Evolutionary conservation across 2,329 filamentous ascomycete genomes (phyloP).

Genomic region (Erysiphe pulchra): DNA sequence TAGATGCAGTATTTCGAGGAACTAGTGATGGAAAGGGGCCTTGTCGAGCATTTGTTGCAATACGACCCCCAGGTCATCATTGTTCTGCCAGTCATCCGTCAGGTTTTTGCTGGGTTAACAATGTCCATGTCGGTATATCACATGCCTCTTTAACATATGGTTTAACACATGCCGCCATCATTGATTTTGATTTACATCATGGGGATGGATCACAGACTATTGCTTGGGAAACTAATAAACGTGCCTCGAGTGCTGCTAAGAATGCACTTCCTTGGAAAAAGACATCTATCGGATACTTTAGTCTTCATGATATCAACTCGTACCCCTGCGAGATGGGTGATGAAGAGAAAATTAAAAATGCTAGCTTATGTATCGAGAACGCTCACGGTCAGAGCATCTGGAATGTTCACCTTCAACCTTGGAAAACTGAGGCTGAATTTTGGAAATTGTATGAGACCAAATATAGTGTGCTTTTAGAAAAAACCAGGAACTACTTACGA

Average conservation of each 20-base stretch:
- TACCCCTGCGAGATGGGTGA: conserved; percentile 94
- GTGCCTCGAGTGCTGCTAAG: conserved; percentile 34
- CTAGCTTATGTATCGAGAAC: conserved; percentile 81
- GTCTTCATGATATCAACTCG: conserved; percentile 92
- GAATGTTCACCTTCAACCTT: conserved; percentile 83
- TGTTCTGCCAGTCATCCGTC: conserved; percentile 76
- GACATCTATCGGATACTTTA: conserved; percentile 82
- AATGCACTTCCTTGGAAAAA: conserved; percentile 57
- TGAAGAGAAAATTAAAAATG: conserved; percentile 74
- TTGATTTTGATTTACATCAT: conserved; percentile 72
- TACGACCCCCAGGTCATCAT: conserved; percentile 84
- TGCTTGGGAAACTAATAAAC: conserved; percentile 68
- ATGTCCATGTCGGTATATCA: conserved; percentile 89
- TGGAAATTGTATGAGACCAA: conserved; percentile 66
- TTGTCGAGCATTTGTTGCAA: conserved; percentile 66
- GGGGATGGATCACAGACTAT: conserved; percentile 92
- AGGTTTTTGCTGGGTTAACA: conserved; percentile 97
- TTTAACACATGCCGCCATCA: conserved; percentile 46
- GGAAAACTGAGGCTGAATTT: conserved; percentile 63
- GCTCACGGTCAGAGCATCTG: conserved; percentile 85
- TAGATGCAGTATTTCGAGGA: conserved; percentile 55
- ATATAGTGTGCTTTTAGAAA: conserved; percentile 55
- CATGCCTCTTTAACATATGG: conserved; percentile 65
- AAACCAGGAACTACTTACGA: conserved; percentile 53
- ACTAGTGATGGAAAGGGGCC: conserved; percentile 23